These are phyloP conservation scores for Phyllostachys edulis DNA, from an alignment of 176 grass and related monocot genomes.

Conservation along the genomic window DNA sequence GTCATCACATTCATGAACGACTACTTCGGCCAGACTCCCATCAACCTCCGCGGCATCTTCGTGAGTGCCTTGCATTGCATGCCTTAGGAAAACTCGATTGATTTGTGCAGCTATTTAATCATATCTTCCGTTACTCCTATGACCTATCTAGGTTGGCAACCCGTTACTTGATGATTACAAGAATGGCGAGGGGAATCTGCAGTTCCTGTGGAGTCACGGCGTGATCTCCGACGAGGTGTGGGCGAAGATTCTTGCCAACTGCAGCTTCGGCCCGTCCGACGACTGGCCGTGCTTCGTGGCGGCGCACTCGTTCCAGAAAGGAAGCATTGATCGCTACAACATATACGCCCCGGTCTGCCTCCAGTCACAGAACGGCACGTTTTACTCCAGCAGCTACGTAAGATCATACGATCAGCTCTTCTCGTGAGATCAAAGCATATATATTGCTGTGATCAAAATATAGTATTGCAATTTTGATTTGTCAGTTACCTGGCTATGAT, in stretches of 20 bases:
- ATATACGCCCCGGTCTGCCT: constrained; percentile 53
- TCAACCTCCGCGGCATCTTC: too few relatives aligned
- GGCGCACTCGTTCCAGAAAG: neutral
- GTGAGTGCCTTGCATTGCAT: too few relatives aligned
- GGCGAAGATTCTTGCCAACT: constrained; percentile 31
- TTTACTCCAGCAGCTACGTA: constrained; percentile 18
- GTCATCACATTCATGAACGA: too few relatives aligned
- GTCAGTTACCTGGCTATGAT: constrained; percentile 41
- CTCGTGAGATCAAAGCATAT: neutral
- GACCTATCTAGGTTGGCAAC: constrained; percentile 35
- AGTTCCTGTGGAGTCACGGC: constrained; percentile 55
- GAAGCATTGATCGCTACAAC: constrained; percentile 26
- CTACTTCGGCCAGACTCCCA: too few relatives aligned
- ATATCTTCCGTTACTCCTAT: neutral
- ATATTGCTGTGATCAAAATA: neutral
- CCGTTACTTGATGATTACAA: constrained; percentile 29
- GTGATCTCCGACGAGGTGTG: constrained; percentile 48
- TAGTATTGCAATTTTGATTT: neutral
- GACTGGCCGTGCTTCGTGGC: constrained; percentile 12
- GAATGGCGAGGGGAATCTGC: constrained; percentile 15
- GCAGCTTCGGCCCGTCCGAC: constrained; percentile 31
- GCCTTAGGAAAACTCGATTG: too few relatives aligned
- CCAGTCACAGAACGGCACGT: neutral
- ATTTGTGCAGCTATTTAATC: neutral
- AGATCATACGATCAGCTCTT: neutral